Evolutionary conservation across 2,329 filamentous ascomycete species (phyloP).

Genomic region (Septoria petroselini): DNA sequence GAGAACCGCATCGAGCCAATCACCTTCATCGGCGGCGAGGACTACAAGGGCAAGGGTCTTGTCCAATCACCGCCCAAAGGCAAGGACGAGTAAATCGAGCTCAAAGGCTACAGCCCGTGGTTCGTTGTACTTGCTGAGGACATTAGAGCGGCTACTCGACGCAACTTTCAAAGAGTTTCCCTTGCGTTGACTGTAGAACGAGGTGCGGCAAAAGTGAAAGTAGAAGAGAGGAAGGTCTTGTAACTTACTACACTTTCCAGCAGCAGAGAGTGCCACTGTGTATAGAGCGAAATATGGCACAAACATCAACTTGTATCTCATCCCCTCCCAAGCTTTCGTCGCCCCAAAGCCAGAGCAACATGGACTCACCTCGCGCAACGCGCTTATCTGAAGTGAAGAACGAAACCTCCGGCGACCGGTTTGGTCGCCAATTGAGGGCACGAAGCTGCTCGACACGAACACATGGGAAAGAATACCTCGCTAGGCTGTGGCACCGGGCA

Average conservation of each 20-base stretch:
- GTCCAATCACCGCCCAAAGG: slow-evolving; percentile 59
- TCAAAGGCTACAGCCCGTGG: slow-evolving; percentile 16
- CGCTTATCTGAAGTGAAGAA: no score
- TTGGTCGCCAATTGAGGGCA: no score
- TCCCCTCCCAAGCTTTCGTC: no score
- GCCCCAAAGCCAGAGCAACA: no score
- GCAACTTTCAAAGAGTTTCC: slow-evolving; percentile 21
- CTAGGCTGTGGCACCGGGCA: no score
- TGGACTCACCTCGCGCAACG: no score
- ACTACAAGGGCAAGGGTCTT: slow-evolving; percentile 69
- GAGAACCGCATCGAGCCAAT: slow-evolving; percentile 81
- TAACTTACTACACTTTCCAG: slow-evolving; percentile 19
- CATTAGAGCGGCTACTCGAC: slow-evolving; percentile 20
- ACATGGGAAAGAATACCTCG: no score
- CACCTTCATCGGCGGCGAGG: slow-evolving; percentile 75
- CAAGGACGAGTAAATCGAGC: slow-evolving; percentile 26
- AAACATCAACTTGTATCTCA: background rate
- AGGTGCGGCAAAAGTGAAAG: slow-evolving; percentile 16
- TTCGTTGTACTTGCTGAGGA: slow-evolving; percentile 22
- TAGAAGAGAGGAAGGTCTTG: slow-evolving; percentile 14
- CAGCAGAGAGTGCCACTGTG: slow-evolving; percentile 20
- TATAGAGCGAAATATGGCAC: slow-evolving; percentile 25
- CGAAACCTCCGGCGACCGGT: no score
- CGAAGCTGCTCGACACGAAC: no score
- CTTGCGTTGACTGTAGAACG: slow-evolving; percentile 28